These are phyloP conservation scores for Lithocarpus polystachyus DNA, from an alignment of 306 rosid genomes.

Conservation along the genomic window DNA sequence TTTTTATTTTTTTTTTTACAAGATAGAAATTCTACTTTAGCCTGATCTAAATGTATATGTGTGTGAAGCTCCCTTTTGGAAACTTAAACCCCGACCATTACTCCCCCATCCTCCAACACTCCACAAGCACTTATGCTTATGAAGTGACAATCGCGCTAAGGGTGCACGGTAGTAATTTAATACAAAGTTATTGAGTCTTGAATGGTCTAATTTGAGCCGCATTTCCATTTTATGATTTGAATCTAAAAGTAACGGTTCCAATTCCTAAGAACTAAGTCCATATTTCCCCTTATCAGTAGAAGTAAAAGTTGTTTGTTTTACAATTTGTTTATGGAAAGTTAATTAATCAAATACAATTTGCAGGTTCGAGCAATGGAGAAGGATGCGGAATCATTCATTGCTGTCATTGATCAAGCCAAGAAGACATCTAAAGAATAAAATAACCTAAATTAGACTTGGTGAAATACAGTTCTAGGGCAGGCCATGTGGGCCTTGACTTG, in stretches of 20 bases:
- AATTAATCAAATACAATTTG: not conserved
- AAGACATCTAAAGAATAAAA: not conserved
- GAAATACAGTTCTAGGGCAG: not conserved
- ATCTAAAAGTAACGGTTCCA: no score
- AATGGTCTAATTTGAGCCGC: no score
- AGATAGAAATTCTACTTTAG: no score
- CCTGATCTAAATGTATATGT: no score
- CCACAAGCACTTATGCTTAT: no score
- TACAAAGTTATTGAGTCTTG: no score
- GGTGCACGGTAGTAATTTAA: no score
- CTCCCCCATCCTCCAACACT: fast-evolving
- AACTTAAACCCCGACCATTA: no score
- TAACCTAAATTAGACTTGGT: not conserved
- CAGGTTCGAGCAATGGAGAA: not conserved
- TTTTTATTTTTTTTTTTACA: no score
- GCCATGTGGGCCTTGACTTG: not conserved
- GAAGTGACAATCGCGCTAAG: fast-evolving
- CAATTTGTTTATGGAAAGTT: not conserved
- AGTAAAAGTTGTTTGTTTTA: not conserved
- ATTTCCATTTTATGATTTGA: no score
- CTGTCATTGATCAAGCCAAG: not conserved
- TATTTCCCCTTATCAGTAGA: not conserved
- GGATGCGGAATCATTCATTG: not conserved
- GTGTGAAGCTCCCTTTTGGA: fast-evolving
- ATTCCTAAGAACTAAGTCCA: no score